Conservation (phyloP, 2,329 filamentous ascomycete species). For the Scleromitrula shiraiana region DNA sequence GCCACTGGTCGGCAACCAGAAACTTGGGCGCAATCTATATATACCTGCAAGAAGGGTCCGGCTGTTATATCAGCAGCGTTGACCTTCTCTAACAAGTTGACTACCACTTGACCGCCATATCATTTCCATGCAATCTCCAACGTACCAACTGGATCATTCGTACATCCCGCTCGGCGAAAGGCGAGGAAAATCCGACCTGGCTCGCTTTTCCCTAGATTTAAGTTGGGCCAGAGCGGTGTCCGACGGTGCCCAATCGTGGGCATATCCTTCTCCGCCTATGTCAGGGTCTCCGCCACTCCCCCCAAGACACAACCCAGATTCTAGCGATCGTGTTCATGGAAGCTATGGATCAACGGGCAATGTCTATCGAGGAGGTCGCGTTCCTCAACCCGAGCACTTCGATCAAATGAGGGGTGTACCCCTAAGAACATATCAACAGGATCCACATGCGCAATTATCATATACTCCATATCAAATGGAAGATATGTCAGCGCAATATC, state of each 20-base stretch:
- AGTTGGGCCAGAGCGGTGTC: conserved; percentile 48
- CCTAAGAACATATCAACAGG: conserved; percentile 33
- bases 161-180: conserved; percentile 45
- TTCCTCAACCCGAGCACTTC: conserved; percentile 22
- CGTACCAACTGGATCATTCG: conserved; percentile 34
- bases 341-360: conserved; percentile 38
- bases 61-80: conserved; percentile 14
- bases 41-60: conserved; percentile 11
- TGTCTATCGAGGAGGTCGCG: conserved; percentile 38
- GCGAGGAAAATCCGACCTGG: conserved; percentile 48
- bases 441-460: conserved; percentile 22
- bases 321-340: conserved; percentile 46
- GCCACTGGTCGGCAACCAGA: conserved; percentile 9
- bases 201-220: conserved; percentile 47
- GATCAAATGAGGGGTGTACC: conserved; percentile 24
- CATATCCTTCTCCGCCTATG: conserved; percentile 68
- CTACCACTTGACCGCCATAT: conserved; percentile 12
- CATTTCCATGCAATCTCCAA: conserved; percentile 48
- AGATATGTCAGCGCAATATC: conserved; percentile 18
- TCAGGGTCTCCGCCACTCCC: conserved; percentile 58
- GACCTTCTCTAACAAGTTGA: conserved; percentile 14
- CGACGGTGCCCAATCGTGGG: conserved; percentile 47
- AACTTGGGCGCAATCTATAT: conserved; percentile 11
- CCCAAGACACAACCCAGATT: conserved; percentile 50
- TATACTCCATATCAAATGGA: conserved; percentile 23